Base-by-base conservation (phyloP, 2,329 filamentous ascomycete species). In the Xylaria arbuscula region DNA sequence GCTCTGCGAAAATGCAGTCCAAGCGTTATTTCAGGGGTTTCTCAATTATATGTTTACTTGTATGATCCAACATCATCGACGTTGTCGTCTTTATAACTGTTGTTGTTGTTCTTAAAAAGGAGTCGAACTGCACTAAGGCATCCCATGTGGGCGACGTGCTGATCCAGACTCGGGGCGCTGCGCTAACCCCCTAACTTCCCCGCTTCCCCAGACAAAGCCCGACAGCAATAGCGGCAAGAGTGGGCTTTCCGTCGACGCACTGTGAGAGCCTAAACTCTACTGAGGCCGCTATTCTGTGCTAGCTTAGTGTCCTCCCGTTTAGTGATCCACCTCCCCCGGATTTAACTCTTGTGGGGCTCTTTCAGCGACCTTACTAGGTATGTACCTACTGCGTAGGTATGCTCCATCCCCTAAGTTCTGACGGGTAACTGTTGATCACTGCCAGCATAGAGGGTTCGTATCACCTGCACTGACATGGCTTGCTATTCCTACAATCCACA, bases 121-220 rank as follows among this genome's bases (percentile, higher is more conserved):
- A 64, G 60, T 55, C 38, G 53, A 40, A 28, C 19, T 28, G 17
- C 32, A 36, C 51, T 51, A 40, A 55, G 24, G 42, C 28, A 32
- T 22, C 19, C 24, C 17, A 40, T 45, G 28, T 40, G 45, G 24
- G 48, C 60, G 50, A 28, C 34, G 34, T 56, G 22, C 56, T 56
- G 34, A 45, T 38, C 65, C 61, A 65, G 68, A 62, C 62, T 68
- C 64, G 57, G 56, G 64, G 48, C 38, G 24, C 32, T 19, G 7
- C 61, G 42, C 67, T 62, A 66, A 58, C 32, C 28, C 47, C 69
- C 63, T 62, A 66, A 58, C 32, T 36, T 53, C 69, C 63, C 69
- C 69, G 60, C 69, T 71, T 71, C 69, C 69, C 69, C 69, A 65
- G 69, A 71, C 53, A 45, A n/a, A 47, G 48, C 32, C 40, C 63